Base-by-base conservation (phyloP, 169 alveolate genomes). In the Haemoproteus tartakovskyi region DNA sequence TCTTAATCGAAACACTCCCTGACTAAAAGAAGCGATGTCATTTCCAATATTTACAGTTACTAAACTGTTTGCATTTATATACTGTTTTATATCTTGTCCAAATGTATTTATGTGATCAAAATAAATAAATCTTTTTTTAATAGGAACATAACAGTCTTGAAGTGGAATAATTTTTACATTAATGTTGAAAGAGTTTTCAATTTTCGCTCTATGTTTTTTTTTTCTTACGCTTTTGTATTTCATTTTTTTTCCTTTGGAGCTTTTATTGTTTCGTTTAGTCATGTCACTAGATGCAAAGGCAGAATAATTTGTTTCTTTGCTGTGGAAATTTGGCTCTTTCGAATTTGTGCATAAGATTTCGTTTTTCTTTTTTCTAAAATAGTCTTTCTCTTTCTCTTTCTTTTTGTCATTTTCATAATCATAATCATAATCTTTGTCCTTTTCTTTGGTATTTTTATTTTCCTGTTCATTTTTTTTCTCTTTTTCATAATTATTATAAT, bases 1-100 rank as follows among this genome's bases (percentile, higher is more conserved):
- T 45, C 98, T 88, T 94, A 94, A 89, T 29, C 98, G 81, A 87
- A 89, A 94, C 26, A 96, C 96, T 14, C 97, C 97, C 79, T 94
- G 98, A 24, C 96, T 93, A 48, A 85, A 92, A 50, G 93, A 96
- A 2, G 96, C 87, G 78, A 92, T 92, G 78, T 94, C 96, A 51
- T 92, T 91, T 33, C 95, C 94, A 12, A 94, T 62, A 45, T 74
- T 74, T 3, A 74, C 84, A 9, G 98, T 94, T 14, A 94, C 80
- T 54, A 91, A 70, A 12, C 97, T 96, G 30, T 67, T 59, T 12
- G 95, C 96, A 27, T 86, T 89, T 21, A 95, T 91, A 41, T 95
- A 90, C 70, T 94, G 98, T 62, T 87, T 89, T 47, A 94, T 92
- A 62, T 94, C 98, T 89, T 92, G 95, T 19, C 97, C 97, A 21